These are phyloP conservation scores for Typha latifolia DNA, from an alignment of 176 grass and related monocot genomes.

Conservation along the genomic window DNA sequence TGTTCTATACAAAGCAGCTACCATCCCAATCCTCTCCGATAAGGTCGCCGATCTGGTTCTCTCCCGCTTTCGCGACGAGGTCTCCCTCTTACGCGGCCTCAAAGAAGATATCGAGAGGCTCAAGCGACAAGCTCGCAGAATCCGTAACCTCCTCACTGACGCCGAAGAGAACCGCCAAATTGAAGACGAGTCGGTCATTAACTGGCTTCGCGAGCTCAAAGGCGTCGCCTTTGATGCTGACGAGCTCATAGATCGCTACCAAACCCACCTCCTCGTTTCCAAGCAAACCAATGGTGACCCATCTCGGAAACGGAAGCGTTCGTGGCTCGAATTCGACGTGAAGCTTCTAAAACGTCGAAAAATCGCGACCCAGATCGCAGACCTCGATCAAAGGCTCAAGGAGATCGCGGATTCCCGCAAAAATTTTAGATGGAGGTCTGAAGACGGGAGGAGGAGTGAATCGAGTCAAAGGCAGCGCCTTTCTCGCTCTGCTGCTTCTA, in stretches of 20 bases:
- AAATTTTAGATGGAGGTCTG: conserved; percentile 4
- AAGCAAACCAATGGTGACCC: background rate
- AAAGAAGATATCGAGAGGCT: conserved; percentile 27
- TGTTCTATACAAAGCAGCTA: too few species aligned
- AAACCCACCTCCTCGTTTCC: conserved; percentile 18
- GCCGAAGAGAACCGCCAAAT: conserved; percentile 39
- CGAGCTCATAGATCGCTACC: conserved; percentile 24
- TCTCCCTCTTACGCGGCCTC: conserved; percentile 8
- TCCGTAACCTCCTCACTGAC: conserved; percentile 30
- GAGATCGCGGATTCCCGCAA: conserved; percentile 16
- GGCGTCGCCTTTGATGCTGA: conserved; percentile 40
- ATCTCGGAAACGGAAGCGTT: conserved; percentile 32
- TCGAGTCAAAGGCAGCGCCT: background rate
- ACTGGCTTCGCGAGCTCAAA: conserved; percentile 31
- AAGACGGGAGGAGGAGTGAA: conserved; percentile 13
- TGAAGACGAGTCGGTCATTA: conserved; percentile 22
- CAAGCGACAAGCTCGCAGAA: conserved; percentile 12
- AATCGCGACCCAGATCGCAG: conserved; percentile 12
- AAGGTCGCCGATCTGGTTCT: too few species aligned
- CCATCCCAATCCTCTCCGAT: too few species aligned
- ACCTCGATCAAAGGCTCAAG: conserved; percentile 17
- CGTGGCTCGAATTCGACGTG: conserved; percentile 4
- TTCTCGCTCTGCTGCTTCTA: conserved; percentile 14
- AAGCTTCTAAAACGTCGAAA: conserved; percentile 6
- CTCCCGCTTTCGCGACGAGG: background rate